Evolutionary conservation across 2,329 filamentous ascomycete genomes (phyloP), one percentile per base, ranked within the genome.

Genomic region (Phyllosticta citriasiana): DNA sequence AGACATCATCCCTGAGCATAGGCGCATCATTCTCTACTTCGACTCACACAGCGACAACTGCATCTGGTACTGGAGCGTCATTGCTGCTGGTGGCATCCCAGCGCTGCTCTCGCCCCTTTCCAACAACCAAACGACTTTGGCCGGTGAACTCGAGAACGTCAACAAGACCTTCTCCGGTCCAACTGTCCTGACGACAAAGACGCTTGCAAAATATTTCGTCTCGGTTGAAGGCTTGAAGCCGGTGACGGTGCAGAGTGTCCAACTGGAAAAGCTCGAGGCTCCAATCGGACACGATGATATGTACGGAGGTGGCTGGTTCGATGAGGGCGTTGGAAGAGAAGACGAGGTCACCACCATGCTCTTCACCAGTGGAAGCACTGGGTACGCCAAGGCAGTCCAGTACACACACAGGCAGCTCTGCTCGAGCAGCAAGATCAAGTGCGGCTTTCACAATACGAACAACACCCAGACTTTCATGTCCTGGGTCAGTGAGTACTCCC

Each of bases 311-410:
- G 30, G 53, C 4, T 14, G 12, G 1, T 19, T 57, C 10, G 60
- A 62, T 6, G 60, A 62, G 25, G 56, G 22, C 0, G 19, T 55
- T 5, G 60, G 51, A 19, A 26, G 33, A 10, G 55, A 57, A 5
- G 60, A 62, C 25, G 56, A 55, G 33, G 25, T 62, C 4, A 56
- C 60, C 9, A 33, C 55, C 3, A 16, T 62, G 14, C 14, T 62
- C 5, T 62, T 62, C 19, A 62, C 60, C n/a, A 57, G 55, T 24
- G 81, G 81, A 2, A 79, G 76, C 64, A 80, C 78, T 19, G 80
- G 80, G 1, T 74, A 77, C 57, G 71, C 78, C 3, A 84, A 83
- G 66, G 80, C 79, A 0, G 81, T 83, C 0, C 64, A 63, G 1
- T 69, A 82, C 0, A 72, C 67, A 0, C 76, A 81, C 60, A 57